Evolutionary conservation across 2,329 filamentous ascomycete species (phyloP).

Genomic region (Alternaria hordeiaustralica): DNA sequence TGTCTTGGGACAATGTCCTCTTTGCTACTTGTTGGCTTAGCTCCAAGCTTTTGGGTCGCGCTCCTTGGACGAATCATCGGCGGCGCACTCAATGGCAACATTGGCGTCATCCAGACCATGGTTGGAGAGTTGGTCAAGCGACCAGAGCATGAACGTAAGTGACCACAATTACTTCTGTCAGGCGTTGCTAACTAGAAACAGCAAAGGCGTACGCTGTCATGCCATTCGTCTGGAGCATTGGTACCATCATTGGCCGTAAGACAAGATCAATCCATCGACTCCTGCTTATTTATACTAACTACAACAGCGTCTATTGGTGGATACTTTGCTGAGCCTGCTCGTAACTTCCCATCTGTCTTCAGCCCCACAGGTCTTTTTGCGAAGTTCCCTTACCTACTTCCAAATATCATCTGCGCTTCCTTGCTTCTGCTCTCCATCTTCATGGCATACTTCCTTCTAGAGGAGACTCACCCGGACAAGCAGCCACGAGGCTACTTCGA

Average conservation of each 20-base stretch:
- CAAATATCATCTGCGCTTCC: conserved; percentile 82
- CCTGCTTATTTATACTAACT: conserved; percentile 24
- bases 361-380: conserved; percentile 73
- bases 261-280: not conserved
- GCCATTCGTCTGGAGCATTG: conserved; percentile 87
- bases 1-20: conserved; percentile 83
- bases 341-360: conserved; percentile 75
- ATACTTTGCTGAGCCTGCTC: conserved; percentile 78
- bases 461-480: conserved; percentile 90
- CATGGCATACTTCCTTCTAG: conserved; percentile 78
- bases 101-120: conserved; percentile 80
- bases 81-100: conserved; percentile 87
- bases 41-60: conserved; percentile 83
- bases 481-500: conserved; percentile 58
- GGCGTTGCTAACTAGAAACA: conserved; percentile 69
- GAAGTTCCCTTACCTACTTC: conserved; percentile 83
- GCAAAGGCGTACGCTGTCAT: conserved; percentile 84
- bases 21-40: conserved; percentile 82
- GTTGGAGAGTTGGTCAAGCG: conserved; percentile 85
- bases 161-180: not conserved
- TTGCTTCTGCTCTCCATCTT: conserved; percentile 81
- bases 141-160: conserved; percentile 84
- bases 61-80: conserved; percentile 77
- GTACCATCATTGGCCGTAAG: conserved; percentile 77
- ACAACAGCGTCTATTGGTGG: conserved; percentile 76